Evolutionary conservation across 257 asterid genomes (phyloP).

Genomic region (Solanum dulcamara): DNA sequence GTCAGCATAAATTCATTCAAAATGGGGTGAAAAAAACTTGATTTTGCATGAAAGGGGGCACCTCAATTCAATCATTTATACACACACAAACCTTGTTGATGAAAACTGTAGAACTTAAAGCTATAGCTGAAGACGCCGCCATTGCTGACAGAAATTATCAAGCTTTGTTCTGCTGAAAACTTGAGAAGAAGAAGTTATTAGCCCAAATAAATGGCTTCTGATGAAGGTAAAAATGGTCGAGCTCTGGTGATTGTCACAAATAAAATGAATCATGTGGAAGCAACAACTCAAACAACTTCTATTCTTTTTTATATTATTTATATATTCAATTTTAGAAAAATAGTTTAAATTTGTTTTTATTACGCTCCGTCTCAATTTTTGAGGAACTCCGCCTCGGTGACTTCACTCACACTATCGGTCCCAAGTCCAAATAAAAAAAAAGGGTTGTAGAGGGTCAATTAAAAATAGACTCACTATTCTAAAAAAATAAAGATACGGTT

Average conservation of each 20-base stretch:
- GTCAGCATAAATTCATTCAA: not conserved
- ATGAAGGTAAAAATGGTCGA: not conserved
- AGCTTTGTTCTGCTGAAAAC: not conserved
- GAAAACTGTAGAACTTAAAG: constrained; percentile 34
- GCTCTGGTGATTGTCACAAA: not conserved
- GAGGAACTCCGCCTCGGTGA: no score
- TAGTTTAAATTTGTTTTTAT: not conserved
- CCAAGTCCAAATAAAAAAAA: no score
- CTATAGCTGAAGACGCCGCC: constrained; percentile 53
- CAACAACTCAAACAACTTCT: not conserved
- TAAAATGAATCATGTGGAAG: not conserved
- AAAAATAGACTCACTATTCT: no score
- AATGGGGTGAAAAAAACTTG: not conserved
- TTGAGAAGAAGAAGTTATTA: not conserved
- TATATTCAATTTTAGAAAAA: not conserved
- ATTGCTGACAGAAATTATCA: constrained; percentile 1
- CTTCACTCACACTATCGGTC: no score
- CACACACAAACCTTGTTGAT: constrained; percentile 31
- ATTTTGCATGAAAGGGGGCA: not conserved
- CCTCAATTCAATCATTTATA: not conserved
- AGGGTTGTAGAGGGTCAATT: no score
- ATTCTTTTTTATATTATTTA: not conserved
- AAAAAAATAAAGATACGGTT: no score
- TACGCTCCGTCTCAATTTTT: no score
- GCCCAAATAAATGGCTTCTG: not conserved